Evolutionary conservation across 1,139 yeast genomes (phyloP).

Genomic region (Sugiyamaella paludigena): DNA sequence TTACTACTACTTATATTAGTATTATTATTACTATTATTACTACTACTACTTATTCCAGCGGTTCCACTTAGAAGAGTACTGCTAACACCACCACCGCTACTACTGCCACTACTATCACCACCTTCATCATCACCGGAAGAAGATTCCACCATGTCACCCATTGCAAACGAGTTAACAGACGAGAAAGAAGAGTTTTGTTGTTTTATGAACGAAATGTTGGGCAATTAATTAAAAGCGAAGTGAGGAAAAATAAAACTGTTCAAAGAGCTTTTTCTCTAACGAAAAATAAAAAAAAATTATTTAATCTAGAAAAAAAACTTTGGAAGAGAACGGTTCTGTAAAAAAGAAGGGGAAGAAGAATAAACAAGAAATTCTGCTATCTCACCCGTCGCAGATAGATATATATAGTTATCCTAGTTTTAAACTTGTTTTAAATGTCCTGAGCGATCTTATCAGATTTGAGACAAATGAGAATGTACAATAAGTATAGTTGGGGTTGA

Average conservation of each 20-base stretch:
- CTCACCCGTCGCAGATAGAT: no score
- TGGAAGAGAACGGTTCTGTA: no score
- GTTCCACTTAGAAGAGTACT: background rate
- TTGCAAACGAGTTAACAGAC: slow-evolving; percentile 11
- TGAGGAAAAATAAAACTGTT: background rate
- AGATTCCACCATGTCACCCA: slow-evolving; percentile 18
- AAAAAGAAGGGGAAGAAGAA: no score
- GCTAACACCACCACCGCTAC: slow-evolving; percentile 13
- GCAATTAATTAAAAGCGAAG: slow-evolving; percentile 7
- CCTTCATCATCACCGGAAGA: slow-evolving; percentile 16
- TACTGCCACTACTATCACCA: slow-evolving; percentile 20
- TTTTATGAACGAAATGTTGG: slow-evolving; percentile 18
- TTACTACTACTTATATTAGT: slow-evolving; percentile 1
- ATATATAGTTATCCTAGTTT: no score
- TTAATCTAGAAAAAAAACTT: no score
- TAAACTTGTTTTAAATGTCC: no score
- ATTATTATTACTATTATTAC: slow-evolving; percentile 14
- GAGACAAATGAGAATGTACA: no score
- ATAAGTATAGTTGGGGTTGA: no score
- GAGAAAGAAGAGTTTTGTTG: slow-evolving; percentile 4
- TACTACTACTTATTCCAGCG: slow-evolving; percentile 1
- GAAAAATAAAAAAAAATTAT: background rate
- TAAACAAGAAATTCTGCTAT: no score
- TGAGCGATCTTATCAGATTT: no score
- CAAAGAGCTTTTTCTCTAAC: no score